Conservation (phyloP, 495 filamentous ascomycete genomes). For the Parathielavia appendiculata region DNA sequence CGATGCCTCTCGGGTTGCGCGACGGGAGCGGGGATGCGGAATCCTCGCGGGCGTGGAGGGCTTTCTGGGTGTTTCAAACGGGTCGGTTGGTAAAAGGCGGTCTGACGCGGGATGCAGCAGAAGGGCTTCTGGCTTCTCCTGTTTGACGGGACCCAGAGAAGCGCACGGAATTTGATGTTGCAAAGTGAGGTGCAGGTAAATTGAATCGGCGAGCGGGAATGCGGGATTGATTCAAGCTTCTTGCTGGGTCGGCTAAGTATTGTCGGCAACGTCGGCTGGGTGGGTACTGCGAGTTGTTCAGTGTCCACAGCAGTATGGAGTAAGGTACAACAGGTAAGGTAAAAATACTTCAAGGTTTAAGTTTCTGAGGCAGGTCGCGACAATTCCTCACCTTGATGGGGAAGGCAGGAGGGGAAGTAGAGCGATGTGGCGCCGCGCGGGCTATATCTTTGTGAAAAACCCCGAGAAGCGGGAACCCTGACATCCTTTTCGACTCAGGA, state of each 20-base stretch:
- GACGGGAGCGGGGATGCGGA: slow-evolving; percentile 8
- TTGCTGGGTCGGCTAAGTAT: background rate
- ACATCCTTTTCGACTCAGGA: no score
- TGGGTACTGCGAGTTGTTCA: background rate
- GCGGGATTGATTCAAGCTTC: background rate
- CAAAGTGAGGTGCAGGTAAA: background rate
- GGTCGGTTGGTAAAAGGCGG: background rate
- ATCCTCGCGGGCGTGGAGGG: background rate
- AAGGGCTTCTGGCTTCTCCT: no score
- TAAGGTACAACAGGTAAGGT: no score
- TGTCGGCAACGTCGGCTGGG: background rate
- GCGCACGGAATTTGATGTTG: background rate
- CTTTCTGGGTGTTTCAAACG: background rate
- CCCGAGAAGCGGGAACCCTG: background rate
- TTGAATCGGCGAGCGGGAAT: background rate
- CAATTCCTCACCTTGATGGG: background rate
- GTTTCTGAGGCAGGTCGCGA: no score
- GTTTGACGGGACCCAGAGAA: background rate
- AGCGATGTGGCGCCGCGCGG: slow-evolving; percentile 6
- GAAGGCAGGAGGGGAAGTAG: background rate
- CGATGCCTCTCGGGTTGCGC: slow-evolving; percentile 12
- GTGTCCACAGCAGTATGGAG: background rate
- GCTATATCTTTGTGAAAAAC: slow-evolving; percentile 7
- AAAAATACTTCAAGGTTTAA: no score
- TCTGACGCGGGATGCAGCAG: background rate